Percentiles rank a stretch among this genome's conserved stretches.
Conservation (phyloP, 192 early-diverging fungal genomes). For the Podochytrium sp. region DNA sequence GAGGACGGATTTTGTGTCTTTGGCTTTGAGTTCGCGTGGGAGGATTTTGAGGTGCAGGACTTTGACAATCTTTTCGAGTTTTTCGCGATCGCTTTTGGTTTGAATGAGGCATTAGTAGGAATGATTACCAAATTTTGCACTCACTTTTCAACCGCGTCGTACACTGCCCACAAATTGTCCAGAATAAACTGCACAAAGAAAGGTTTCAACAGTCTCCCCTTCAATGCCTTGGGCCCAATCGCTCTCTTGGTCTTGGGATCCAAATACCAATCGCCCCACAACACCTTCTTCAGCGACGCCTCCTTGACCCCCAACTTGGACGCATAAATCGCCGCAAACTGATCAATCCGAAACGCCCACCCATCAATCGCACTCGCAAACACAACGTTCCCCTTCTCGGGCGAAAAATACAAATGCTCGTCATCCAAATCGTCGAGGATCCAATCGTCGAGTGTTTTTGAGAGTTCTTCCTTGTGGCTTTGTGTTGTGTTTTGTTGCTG, state of each 20-base stretch:
- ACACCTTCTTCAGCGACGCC: conserved; percentile 69
- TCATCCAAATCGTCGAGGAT: conserved; percentile 90
- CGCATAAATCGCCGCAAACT: conserved; percentile 93
- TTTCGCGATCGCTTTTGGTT: conserved; percentile 59
- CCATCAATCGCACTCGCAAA: conserved; percentile 96
- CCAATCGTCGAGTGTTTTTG: conserved; percentile 66
- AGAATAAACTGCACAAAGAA: conserved; percentile 97
- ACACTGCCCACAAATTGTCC: conserved; percentile 94
- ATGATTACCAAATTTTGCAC: conserved; percentile 16
- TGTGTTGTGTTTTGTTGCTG: background rate
- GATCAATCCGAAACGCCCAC: conserved; percentile 95
- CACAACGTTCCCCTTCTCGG: conserved; percentile 93
- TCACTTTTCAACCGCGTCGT: conserved; percentile 69
- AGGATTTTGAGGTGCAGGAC: conserved; percentile 86
- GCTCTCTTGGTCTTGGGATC: conserved; percentile 95
- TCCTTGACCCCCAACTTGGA: conserved; percentile 87
- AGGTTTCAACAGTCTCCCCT: conserved; percentile 84
- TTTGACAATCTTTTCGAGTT: conserved; percentile 90
- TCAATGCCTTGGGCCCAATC: conserved; percentile 81
- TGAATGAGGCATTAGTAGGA: conserved; percentile 1
- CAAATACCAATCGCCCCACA: conserved; percentile 98
- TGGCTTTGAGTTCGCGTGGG: conserved; percentile 86
- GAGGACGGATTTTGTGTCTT: conserved; percentile 76
- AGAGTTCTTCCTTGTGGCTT: background rate
- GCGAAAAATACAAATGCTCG: conserved; percentile 93